Evolutionary conservation across 495 filamentous ascomycete genomes (phyloP).

Genomic region (Cercophora sp.): DNA sequence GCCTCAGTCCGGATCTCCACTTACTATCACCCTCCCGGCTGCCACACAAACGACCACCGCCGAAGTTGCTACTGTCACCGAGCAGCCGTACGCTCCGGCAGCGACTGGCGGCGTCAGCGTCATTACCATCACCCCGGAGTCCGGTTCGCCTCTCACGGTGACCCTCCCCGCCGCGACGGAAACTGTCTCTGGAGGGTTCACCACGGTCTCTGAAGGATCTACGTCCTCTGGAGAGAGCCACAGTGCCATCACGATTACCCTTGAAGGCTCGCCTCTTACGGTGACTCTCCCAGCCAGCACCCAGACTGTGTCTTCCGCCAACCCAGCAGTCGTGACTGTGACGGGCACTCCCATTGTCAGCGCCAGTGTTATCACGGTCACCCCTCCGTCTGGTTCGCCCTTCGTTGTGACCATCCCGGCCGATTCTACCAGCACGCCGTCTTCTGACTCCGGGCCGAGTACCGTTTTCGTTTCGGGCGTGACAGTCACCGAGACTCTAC

Average conservation of each 20-base stretch:
- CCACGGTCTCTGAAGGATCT: no score
- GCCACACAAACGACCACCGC: background rate
- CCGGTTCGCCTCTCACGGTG: slow-evolving; percentile 2
- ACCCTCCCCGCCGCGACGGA: background rate
- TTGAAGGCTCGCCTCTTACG: background rate
- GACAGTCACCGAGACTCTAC: slow-evolving; percentile 23
- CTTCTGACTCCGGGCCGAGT: background rate
- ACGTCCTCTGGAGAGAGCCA: no score
- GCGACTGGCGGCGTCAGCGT: no score
- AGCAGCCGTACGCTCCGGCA: no score
- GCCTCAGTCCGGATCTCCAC: slow-evolving; percentile 3
- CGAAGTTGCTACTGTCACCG: background rate
- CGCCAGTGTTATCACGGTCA: slow-evolving; percentile 3
- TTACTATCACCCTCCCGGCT: slow-evolving; percentile 6
- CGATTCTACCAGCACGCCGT: background rate
- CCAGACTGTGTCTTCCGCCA: background rate
- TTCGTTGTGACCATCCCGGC: slow-evolving; percentile 1
- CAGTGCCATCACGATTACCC: background rate
- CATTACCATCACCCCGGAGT: slow-evolving; percentile 1
- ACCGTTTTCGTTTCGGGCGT: slow-evolving; percentile 18
- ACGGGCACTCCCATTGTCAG: background rate
- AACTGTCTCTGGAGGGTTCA: background rate
- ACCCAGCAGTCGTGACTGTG: background rate
- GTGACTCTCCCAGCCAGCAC: background rate
- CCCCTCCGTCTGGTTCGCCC: background rate